phyloP scores from a whole-genome alignment of 495 filamentous ascomycete species.

The Penicillium goetzii region DNA sequence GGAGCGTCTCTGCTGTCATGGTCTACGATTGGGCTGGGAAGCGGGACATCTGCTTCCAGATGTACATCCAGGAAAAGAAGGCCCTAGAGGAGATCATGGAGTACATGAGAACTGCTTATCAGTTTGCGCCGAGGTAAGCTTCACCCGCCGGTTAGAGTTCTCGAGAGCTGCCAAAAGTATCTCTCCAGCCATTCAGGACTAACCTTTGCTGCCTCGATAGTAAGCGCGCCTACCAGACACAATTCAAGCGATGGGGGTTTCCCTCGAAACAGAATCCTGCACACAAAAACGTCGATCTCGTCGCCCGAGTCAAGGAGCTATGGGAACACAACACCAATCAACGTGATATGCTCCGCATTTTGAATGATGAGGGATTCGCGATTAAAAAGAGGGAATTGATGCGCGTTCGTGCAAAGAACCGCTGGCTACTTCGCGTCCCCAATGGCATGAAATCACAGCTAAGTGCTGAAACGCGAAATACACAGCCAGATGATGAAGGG shows the following conservation, averaged over 20 bases:
- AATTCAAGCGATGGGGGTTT: conserved; percentile 79
- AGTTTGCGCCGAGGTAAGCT: conserved; percentile 67
- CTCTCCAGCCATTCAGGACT: background rate
- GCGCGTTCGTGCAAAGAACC: conserved; percentile 65
- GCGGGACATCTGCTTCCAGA: conserved; percentile 65
- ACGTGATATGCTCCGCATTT: conserved; percentile 70
- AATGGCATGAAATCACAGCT: conserved; percentile 57
- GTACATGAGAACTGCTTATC: conserved; percentile 60
- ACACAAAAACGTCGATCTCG: conserved; percentile 66
- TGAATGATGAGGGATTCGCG: conserved; percentile 71
- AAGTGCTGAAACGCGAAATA: conserved; percentile 22
- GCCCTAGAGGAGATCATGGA: conserved; percentile 70
- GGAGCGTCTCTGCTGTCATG: conserved; percentile 50
- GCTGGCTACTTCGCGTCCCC: conserved; percentile 64
- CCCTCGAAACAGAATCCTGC: conserved; percentile 71
- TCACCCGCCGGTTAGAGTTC: background rate
- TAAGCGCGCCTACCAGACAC: conserved; percentile 72
- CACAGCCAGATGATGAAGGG: conserved; percentile 44
- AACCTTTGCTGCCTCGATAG: conserved; percentile 40
- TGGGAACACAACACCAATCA: conserved; percentile 74
- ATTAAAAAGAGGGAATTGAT: conserved; percentile 71
- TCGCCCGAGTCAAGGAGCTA: conserved; percentile 70
- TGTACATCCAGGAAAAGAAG: conserved; percentile 75
- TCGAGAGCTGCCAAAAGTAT: background rate
- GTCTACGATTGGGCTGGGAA: conserved; percentile 78